Evolutionary conservation across 2,329 filamentous ascomycete genomes (phyloP).

Genomic region (Colletotrichum australisinense): DNA sequence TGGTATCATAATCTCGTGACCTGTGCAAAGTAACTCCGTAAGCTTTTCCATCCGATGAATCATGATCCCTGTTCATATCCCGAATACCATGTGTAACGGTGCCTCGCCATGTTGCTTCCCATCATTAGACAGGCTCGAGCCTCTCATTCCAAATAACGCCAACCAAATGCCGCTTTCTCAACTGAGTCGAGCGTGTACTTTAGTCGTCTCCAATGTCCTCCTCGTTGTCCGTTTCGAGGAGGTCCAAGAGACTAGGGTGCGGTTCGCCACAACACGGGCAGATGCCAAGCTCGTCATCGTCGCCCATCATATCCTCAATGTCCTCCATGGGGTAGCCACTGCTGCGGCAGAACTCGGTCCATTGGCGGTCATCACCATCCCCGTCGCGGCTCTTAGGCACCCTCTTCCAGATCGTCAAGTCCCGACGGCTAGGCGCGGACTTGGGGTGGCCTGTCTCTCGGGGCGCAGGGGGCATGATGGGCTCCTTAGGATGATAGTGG

Average conservation of each 20-base stretch:
- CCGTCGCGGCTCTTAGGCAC: conserved; percentile 55
- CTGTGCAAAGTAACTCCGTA: conserved; percentile 17
- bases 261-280: conserved; percentile 55
- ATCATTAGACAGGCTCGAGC: background rate
- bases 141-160: background rate
- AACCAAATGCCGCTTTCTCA: background rate
- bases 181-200: background rate
- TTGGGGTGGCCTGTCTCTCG: conserved; percentile 54
- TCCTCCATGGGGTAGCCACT: conserved; percentile 46
- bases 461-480: conserved; percentile 53
- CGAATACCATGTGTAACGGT: background rate
- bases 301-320: conserved; percentile 46
- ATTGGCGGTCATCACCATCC: conserved; percentile 51
- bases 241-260: conserved; percentile 48
- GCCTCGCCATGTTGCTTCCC: background rate
- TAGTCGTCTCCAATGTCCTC: background rate
- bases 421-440: conserved; percentile 49
- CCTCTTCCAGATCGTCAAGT: conserved; percentile 62
- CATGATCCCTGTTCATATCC: background rate
- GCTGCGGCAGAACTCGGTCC: conserved; percentile 58
- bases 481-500: conserved; percentile 44
- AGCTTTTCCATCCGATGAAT: conserved; percentile 19
- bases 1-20: conserved; percentile 31
- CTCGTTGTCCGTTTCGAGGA: conserved; percentile 43
- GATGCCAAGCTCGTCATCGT: conserved; percentile 43